Evolutionary conservation across 169 alveolate species (phyloP).

Genomic region (Amoebophrya sp.): DNA sequence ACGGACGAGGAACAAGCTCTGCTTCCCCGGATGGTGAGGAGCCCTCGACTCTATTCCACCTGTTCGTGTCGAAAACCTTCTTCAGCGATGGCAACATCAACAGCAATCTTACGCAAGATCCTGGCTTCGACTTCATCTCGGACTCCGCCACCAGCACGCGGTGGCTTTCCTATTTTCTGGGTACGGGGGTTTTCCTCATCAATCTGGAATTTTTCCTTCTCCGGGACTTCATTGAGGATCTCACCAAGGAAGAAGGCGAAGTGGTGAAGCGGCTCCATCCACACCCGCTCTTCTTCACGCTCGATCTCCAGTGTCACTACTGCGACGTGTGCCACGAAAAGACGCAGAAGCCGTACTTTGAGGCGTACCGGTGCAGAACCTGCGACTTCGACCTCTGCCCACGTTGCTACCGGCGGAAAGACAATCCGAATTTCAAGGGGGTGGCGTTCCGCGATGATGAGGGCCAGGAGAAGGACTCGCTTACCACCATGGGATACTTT

Average conservation of each 20-base stretch:
- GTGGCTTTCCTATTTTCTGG: too few species aligned
- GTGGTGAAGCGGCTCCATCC: slow-evolving; percentile 39
- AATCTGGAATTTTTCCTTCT: slow-evolving; percentile 37
- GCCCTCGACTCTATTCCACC: too few species aligned
- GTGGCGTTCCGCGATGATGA: neutral
- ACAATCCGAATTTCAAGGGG: slow-evolving; percentile 42
- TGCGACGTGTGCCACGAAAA: slow-evolving; percentile 50
- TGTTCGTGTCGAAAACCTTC: too few species aligned
- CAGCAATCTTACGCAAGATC: too few species aligned
- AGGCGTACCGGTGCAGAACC: slow-evolving; percentile 50
- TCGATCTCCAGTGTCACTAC: slow-evolving; percentile 43
- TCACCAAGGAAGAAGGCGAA: slow-evolving; percentile 48
- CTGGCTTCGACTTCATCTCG: too few species aligned
- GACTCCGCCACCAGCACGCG: too few species aligned
- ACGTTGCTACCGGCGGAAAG: slow-evolving; percentile 44
- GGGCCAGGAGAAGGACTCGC: neutral
- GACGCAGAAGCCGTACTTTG: slow-evolving; percentile 46
- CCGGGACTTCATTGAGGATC: slow-evolving; percentile 28
- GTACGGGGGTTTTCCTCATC: neutral
- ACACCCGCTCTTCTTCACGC: slow-evolving; percentile 51
- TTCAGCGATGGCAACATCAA: too few species aligned
- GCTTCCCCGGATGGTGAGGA: too few species aligned
- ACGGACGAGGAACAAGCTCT: too few species aligned
- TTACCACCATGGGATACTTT: neutral
- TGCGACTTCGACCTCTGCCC: slow-evolving; percentile 53